Base-by-base conservation (phyloP, 2,329 filamentous ascomycete genomes). In the Cytospora chrysosperma region DNA sequence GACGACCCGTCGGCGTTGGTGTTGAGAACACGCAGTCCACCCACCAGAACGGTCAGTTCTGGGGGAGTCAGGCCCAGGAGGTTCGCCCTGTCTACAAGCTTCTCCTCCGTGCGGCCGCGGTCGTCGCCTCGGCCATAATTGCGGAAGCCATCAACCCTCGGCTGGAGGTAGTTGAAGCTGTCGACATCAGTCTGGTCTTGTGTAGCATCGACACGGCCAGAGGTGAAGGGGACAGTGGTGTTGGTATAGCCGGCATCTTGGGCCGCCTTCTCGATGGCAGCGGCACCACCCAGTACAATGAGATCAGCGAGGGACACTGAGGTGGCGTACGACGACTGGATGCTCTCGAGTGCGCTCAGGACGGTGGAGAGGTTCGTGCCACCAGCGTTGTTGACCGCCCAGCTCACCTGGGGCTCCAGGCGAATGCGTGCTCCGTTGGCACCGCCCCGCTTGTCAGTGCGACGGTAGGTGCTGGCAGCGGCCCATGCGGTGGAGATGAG, bases 391-490 rank as follows among this genome's bases (percentile, higher is more conserved):
- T 92, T 92, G 71, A 86, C 81, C 71, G 85, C 77, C 89, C 89
- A 92, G 73, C 84, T 78, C 69, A 85, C 85, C 78, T 89, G 86
- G 26, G 89, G 89, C 66, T 82, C 78, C 19, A 92, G 87, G 51
- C 88, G 86, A 69, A 92, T 90, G 69, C 89, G 88, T 24, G 85
- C 88, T 70, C 89, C 89, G 70, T 92, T 92, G 76, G 89, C 89
- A 72, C 89, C 89, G 69, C 89, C 89, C 68, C 89, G 89, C 84
- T 92, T 92, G 79, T 92, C 89, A 68, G 85, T 83, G 69, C 84
- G 82, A 66, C 88, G 87, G 85, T 86, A 90, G 37, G 86, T 87
- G 3, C 87, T 87, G 40, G 88, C 87, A 0, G 87, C 85, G 4
- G 84, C 85, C 84, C 85, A 90, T 28, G 88, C 87, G n/a, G 83